Base-by-base conservation (phyloP, 495 filamentous ascomycete genomes). In the Corynascus novoguineensis region DNA sequence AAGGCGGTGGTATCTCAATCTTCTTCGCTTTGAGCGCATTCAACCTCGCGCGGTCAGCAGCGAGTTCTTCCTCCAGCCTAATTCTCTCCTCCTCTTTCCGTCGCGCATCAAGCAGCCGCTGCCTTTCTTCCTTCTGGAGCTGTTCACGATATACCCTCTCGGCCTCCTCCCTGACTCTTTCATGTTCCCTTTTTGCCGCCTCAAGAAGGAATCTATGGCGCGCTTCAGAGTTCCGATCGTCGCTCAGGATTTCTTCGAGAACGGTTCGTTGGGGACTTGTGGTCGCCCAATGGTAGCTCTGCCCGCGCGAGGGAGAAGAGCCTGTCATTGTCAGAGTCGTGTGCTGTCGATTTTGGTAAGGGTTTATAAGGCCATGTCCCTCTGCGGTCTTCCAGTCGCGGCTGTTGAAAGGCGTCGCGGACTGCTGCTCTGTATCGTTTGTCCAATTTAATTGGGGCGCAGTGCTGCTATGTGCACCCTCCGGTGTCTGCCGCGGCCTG, bases 161-260 rank as follows among this genome's bases (percentile, higher is more conserved):
- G 44, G 88, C 88, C 25, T 80, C 77, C 54, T 82, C 75, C 15
- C 84, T 75, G 15, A 91, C 74, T 14, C 79, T 77, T 1, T 86
- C 79, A 62, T 90, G 86, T 56, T 81, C 77, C 21, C 71, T 77
- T 14, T 78, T 80, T 0, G 83, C 86, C 40, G 78, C 72, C 38
- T 83, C 82, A 15, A 92, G 78, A 1, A 86, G 81, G 45, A 76
- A 76, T 53, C 76, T 77, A 56, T 89, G 84, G 6, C 73, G 71
- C 17, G 71, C 64, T 45, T 72, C 73, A 19, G 75, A 72, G 53
- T 79, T 75, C n/a, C 75, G 64, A 35, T 60, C 59, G 35, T 74
- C 73, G 45, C 47, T 28, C 10, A 78, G 59, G 35, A 74, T 60
- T 14, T 72, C 69, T 37, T 69, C 64, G n/a, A 76, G 53, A 17